These are phyloP conservation scores for Linderina pennispora DNA, from an alignment of 192 early-diverging fungal species.

Conservation along the genomic window DNA sequence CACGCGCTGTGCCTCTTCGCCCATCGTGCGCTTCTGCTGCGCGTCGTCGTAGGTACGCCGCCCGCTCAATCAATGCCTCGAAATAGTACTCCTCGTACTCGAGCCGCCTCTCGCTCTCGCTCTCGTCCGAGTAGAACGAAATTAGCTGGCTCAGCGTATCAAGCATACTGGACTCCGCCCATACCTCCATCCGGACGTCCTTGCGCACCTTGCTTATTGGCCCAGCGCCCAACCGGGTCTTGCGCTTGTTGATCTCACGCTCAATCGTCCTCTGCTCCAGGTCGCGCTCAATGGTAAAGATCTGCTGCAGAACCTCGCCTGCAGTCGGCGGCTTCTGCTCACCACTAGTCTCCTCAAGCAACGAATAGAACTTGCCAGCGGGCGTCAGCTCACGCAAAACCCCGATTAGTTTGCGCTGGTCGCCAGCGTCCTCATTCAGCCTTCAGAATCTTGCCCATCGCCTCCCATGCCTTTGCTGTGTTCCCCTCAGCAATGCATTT, in stretches of 20 bases:
- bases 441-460: conserved; percentile 50
- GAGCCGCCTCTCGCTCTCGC: conserved; percentile 2
- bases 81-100: conserved; percentile 23
- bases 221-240: conserved; percentile 62
- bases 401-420: conserved; percentile 29
- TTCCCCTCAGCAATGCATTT: conserved; percentile 40
- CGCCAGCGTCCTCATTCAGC: conserved; percentile 42
- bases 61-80: conserved; percentile 11
- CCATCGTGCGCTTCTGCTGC: conserved; percentile 1
- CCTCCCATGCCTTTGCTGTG: conserved; percentile 35
- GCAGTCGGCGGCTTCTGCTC: conserved; percentile 12
- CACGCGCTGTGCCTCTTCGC: conserved; percentile 13
- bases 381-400: conserved; percentile 12
- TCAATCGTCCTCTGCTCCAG: conserved; percentile 49
- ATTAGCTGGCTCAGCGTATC: conserved; percentile 20
- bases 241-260: conserved; percentile 57
- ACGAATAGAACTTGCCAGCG: conserved; percentile 2
- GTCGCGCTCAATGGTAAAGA: conserved; percentile 36
- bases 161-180: conserved; percentile 49
- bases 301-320: conserved; percentile 28
- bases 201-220: conserved; percentile 51
- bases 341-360: conserved; percentile 4
- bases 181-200: conserved; percentile 64
- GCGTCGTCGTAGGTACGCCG: conserved; percentile 2
- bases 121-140: conserved; percentile 2